Base-by-base conservation (phyloP, 2,329 filamentous ascomycete genomes). In the Neobulgaria alba region DNA sequence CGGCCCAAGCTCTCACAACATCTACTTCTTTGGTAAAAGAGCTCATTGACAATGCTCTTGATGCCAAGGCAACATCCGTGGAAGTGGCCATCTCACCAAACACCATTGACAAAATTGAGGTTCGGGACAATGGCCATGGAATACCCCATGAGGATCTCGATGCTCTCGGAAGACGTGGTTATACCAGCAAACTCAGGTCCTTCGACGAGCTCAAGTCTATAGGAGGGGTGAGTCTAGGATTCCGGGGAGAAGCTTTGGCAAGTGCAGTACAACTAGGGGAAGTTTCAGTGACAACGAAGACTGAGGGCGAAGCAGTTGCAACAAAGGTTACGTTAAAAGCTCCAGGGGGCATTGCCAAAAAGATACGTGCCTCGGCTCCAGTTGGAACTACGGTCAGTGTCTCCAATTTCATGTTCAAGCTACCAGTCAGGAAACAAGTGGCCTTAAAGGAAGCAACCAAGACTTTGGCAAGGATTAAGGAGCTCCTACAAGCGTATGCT, bases 21-120 rank as follows among this genome's bases (percentile, higher is more conserved):
- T 71, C 83, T 0, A 63, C 67, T 10, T 71, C 73, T 9, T 63
- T 85, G 2, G 72, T 87, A 51, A 89, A 89, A 56, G 85, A 89
- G 60, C 74, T 89, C 3, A 61, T 89, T 21, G 85, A 89, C 52
- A 89, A 90, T 59, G 71, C 82, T 32, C 70, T 89, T 15, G 84
- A 90, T 59, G 81, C 83, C 5, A 67, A 71, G 38, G 82, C 84
- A 10, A 81, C 73, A 2, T 71, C 70, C 2, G 66, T 90, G 42
- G 75, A 83, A 38, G 64, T 89, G 17, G 63, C 75, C 19, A 66
- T 87, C 10, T 73, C 80, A 3, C 53, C 68, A 31, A 79, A 88
- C 55, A 80, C 79, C 0, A 58, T 88, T 38, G 79, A 84, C 58
- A 73, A 69, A 39, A 73, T 90, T 29, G 75, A 83, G 52, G 75